These are phyloP conservation scores for Coelastrella sp. DNA, from an alignment of 139 green algal genomes.

Conservation along the genomic window DNA sequence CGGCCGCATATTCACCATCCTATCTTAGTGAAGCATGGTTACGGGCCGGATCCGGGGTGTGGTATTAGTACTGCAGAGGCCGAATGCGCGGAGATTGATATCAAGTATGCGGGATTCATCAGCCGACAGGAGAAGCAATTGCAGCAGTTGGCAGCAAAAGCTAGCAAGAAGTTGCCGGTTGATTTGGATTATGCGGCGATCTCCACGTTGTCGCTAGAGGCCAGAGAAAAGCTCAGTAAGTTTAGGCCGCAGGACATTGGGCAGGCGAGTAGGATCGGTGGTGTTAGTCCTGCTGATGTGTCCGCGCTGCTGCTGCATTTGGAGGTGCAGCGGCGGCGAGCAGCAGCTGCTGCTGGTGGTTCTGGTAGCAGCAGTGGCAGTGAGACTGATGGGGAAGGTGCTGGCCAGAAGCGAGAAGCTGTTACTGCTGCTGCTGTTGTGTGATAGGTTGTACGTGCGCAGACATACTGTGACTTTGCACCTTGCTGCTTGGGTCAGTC, in stretches of 20 bases:
- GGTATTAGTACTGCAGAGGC: constrained; percentile 65
- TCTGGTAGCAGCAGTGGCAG: neutral
- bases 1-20: constrained; percentile 92
- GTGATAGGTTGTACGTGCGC: neutral
- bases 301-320: constrained; percentile 91
- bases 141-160: constrained; percentile 71
- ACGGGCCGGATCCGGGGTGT: neutral
- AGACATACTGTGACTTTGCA: neutral
- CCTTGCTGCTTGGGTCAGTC: neutral
- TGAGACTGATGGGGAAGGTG: neutral
- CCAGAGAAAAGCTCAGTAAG: constrained; percentile 92
- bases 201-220: constrained; percentile 87
- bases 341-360: neutral
- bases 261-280: constrained; percentile 92
- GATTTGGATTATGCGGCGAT: constrained; percentile 88
- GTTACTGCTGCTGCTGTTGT: neutral
- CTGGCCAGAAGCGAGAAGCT: neutral
- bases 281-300: constrained; percentile 97
- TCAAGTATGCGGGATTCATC: constrained; percentile 99
- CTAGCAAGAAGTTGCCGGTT: constrained; percentile 71
- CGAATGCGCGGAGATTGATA: constrained; percentile 94
- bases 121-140: constrained; percentile 84
- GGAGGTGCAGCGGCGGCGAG: constrained; percentile 68
- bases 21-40: constrained; percentile 75
- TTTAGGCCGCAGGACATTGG: constrained; percentile 88